Base-by-base conservation (phyloP, 2,329 filamentous ascomycete species). In the Harringtonia aguacate region DNA sequence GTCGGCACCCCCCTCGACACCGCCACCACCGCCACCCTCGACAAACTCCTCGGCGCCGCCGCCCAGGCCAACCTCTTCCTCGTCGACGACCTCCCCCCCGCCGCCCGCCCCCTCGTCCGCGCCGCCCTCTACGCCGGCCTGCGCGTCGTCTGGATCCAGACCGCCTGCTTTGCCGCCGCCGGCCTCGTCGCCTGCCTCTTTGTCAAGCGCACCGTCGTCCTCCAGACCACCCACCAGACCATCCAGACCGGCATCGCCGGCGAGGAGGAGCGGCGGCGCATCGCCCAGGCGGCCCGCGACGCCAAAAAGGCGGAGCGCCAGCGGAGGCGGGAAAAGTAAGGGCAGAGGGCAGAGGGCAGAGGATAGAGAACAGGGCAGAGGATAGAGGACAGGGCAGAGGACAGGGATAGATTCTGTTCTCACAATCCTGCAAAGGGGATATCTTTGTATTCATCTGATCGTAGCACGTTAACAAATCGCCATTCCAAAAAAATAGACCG, bases 71-170 rank as follows among this genome's bases (percentile, higher is more conserved):
- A 48, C 44, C 40, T 52, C 7, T 54, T 77, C 12, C 70, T 86
- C n/a, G 64, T 69, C 20, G 52, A 57, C 1, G 60, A 84, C 4
- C 67, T 50, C 6, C 35, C 47, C 2, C n/a, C 69, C 0, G 60
- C 64, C 0, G 59, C 60, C 2, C 63, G 77, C 41, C 68, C 58
- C 3, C 53, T 67, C 5, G 70, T 69, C 4, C 61, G 65, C 24
- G 56, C 53, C 0, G 69, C 72, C 0, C 76, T 71, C 51, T 70
- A 68, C 60, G 59, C 59, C 31, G 65, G 70, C 33, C 52, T 78
- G 48, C 62, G 64, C 35, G 68, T 64, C 41, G 76, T 80, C 70
- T 79, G 69, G 54, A 74, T 77, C 45, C 66, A 77, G 48, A 75
- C 73, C 50, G 67, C 69, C 0, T 68, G 61, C 22, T 66, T 75